These are phyloP conservation scores for Porogramme epimiltina DNA, from an alignment of 1,284 basidiomycete species.

Conservation along the genomic window DNA sequence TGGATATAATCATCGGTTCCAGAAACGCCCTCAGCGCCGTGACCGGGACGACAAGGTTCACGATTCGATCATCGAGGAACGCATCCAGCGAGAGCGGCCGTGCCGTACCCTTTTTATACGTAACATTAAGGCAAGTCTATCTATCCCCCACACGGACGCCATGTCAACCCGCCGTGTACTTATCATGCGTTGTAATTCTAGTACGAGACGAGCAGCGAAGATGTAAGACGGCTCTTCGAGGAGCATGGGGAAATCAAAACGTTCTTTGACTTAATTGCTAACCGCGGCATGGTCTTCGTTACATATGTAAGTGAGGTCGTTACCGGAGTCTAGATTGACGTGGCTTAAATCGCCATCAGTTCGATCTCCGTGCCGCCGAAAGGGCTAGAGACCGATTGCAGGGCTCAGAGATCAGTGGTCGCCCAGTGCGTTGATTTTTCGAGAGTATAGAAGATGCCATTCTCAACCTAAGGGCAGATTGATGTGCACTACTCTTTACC, in stretches of 20 bases:
- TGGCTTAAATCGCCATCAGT: constrained; percentile 49
- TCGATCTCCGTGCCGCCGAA: constrained; percentile 89
- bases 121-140: constrained; percentile 88
- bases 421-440: constrained; percentile 62
- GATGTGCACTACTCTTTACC: constrained; percentile 98
- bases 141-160: too few species aligned
- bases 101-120: constrained; percentile 96
- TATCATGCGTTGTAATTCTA: constrained; percentile 36
- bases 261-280: constrained; percentile 93
- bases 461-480: constrained; percentile 56
- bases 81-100: constrained; percentile 88
- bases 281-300: constrained; percentile 96
- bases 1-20: constrained; percentile 49
- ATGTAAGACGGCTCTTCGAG: constrained; percentile 86
- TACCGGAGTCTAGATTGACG: not conserved
- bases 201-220: constrained; percentile 89
- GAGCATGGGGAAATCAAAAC: constrained; percentile 95
- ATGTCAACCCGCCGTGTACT: not conserved
- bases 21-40: constrained; percentile 53
- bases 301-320: constrained; percentile 79
- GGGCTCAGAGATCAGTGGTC: constrained; percentile 80
- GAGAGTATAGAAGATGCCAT: not conserved
- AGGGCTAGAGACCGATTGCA: constrained; percentile 87
- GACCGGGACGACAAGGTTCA: constrained; percentile 83
- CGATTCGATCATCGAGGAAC: constrained; percentile 86